These are phyloP conservation scores for Kurtzmaniella quercitrusa DNA, from an alignment of 1,139 yeast genomes.

Conservation along the genomic window DNA sequence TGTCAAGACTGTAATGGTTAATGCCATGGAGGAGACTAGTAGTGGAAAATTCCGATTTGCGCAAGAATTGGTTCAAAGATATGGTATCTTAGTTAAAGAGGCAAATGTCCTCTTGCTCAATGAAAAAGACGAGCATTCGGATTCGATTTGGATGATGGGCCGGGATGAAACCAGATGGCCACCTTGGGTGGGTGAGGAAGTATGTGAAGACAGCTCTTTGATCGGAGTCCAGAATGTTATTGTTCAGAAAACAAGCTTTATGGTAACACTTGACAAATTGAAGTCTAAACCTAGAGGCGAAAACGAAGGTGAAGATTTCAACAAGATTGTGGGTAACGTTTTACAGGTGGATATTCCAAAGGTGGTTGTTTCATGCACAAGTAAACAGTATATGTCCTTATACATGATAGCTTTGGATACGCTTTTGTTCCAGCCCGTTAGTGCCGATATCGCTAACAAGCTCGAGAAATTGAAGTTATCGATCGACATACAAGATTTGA, in stretches of 20 bases:
- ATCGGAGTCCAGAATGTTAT: slow-evolving; percentile 35
- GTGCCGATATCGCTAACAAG: slow-evolving; percentile 28
- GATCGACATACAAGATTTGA: slow-evolving; percentile 38
- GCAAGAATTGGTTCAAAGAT: slow-evolving; percentile 31
- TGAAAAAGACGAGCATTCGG: slow-evolving; percentile 25
- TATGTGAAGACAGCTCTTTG: slow-evolving; percentile 33
- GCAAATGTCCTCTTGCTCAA: slow-evolving; percentile 40
- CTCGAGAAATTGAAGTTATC: slow-evolving; percentile 40
- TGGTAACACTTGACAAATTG: slow-evolving; percentile 31
- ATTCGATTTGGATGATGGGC: neutral
- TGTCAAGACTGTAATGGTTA: slow-evolving; percentile 35
- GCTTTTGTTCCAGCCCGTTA: slow-evolving; percentile 40
- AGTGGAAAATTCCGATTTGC: slow-evolving; percentile 18
- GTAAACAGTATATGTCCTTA: slow-evolving; percentile 39
- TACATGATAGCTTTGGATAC: slow-evolving; percentile 33
- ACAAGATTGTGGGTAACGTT: slow-evolving; percentile 11
- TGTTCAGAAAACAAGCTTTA: slow-evolving; percentile 35
- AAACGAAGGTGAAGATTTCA: slow-evolving; percentile 4
- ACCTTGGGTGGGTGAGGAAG: slow-evolving; percentile 45
- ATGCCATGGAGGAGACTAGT: slow-evolving; percentile 18
- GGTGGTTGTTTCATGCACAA: slow-evolving; percentile 36
- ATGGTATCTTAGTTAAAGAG: slow-evolving; percentile 33
- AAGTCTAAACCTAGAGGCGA: slow-evolving; percentile 21
- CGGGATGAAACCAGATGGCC: slow-evolving; percentile 38
- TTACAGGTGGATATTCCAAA: slow-evolving; percentile 39